Base-by-base conservation (phyloP, 2,329 filamentous ascomycete genomes). In the Alternaria atra region DNA sequence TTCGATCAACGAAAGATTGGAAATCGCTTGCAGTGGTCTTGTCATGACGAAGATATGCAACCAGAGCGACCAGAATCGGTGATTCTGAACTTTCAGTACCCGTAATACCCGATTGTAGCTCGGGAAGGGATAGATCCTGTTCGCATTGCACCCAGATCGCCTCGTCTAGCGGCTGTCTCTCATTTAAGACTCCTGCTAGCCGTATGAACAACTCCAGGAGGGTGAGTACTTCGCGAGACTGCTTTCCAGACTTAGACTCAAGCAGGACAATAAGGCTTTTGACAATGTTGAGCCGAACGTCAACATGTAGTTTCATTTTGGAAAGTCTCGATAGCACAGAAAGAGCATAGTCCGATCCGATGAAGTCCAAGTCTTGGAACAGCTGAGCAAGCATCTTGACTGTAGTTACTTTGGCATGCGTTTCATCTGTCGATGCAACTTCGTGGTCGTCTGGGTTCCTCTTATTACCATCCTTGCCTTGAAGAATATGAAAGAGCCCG, bases 351-450 rank as follows among this genome's bases (percentile, higher is more conserved):
- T 68, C 55, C 15, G 75, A 66, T 6, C 74, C 71, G 9, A 82
- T 67, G 35, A 77, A 79, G 0, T 73, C 62, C 0, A 77, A 67
- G 9, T 71, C 63, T 6, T 74, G 59, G 15, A 82, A 66, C 3
- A 81, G 54, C 58, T 82, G 75, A 1, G 79, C 79, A 1, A 83
- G 71, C 42, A 78, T 70, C 52, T 83, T 82, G 46, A 81, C 72
- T 1, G 81, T 82, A 0, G 80, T 82, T 4, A 82, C 66, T 55
- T 82, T 82, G 47, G 82, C 63, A 15, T 66, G 58, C 0, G 73
- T 59, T 25, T 54, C n/a, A 5, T 51, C 15, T 17, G 17, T 37
- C 4, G 9, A 35, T 27, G 30, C 46, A 17, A 37, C 8, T 3
- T 40, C 27, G 23, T 8, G 20, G 12, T 32, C 17, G 4, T 3